Base-by-base conservation (phyloP, 139 green algal genomes). In the Micractinium conductrix region DNA sequence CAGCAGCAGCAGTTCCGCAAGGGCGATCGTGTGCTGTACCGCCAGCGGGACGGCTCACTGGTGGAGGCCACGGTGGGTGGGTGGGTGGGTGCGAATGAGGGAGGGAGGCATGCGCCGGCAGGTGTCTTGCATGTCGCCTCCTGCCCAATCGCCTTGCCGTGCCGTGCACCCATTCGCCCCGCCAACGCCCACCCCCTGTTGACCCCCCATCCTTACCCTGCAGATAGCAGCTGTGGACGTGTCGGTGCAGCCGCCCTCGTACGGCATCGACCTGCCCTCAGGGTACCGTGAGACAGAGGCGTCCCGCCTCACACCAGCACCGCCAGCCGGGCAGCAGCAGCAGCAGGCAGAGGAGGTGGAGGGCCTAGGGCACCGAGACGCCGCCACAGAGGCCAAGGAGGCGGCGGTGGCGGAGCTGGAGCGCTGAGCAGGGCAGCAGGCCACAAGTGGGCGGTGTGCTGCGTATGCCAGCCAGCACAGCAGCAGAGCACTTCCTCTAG, bases 201-300 rank as follows among this genome's bases (percentile, higher is more conserved):
- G 10, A 10, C 28, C 45, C 9, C 30, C 30, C 42, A 12, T 40
- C 42, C n/a, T 0, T 38, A 30, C 4, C 42, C 58, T 33, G 70
- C 43, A 81, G 72, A 58, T 88, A 0, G 37, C 79, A 28, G 37
- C 67, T 30, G 76, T 88, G 16, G 84, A 88, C 58, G 10, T 74
- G 19, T 80, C 62, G 26, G 37, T 88, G 55, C 63, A 80, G 35
- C 84, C 84, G 24, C 67, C 76, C 16, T 85, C 84, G 1, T 85
- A 85, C 35, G 67, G 84, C 35, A 85, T 88, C 4, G 83, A 87
- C 43, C n/a, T 85, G 26, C 62, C 22, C 24, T 42, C 38, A 1
- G 44, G 72, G 6, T 84, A 83, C 19, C 45, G 79, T 3, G 84
- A 88, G 67, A 88, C 84, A 4, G 84, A 88, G 58, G 79, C 28